Base-by-base conservation (phyloP, 495 filamentous ascomycete species). In the Neurospora tetraspora region DNA sequence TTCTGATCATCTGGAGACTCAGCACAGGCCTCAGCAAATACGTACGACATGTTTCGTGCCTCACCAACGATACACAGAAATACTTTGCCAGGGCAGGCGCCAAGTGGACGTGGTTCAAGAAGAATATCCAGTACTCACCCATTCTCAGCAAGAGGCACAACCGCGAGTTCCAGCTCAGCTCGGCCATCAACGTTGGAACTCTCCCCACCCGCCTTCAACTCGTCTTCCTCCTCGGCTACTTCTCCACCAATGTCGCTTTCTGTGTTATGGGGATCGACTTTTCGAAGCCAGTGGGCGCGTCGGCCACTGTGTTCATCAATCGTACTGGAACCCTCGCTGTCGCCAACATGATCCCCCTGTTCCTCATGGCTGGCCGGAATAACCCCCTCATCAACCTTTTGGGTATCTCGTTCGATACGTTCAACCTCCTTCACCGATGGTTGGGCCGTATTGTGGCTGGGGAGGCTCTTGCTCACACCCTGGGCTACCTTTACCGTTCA, bases 191-290 rank as follows among this genome's bases (percentile, higher is more conserved):
- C 75, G 90, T 97, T 69, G 96, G 96, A 53, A 97, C 94, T 1
- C 82, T 99, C 20, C 96, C 96, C 1, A 92, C 93, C 5, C 85
- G 96, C 37, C 90, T 97, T 76, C 94, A 99, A 75, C 88, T 91
- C 5, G 80, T 94, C 37, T 85, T 98, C 75, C 83, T 99, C 69
- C 12, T 86, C 3, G 79, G 87, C 20, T 97, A 97, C 81, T 79
- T 95, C 27, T 83, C 85, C 14, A 91, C 88, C 74, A 97, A 98
- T 75, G 79, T 96, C 47, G 88, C 89, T 9, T 97, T 95, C 79
- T 94, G 92, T 77, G 83, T 91, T 70, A 84, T 91, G n/a, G 85
- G 90, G 75, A 90, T 97, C 74, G 88, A 91, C 72, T 89, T 83
- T 71, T 77, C 92, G 16, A 89, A 69, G 70, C 76, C 73, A 77